Conservation (phyloP, 169 alveolate genomes). For the Eimeria nieschulzi region DNA sequence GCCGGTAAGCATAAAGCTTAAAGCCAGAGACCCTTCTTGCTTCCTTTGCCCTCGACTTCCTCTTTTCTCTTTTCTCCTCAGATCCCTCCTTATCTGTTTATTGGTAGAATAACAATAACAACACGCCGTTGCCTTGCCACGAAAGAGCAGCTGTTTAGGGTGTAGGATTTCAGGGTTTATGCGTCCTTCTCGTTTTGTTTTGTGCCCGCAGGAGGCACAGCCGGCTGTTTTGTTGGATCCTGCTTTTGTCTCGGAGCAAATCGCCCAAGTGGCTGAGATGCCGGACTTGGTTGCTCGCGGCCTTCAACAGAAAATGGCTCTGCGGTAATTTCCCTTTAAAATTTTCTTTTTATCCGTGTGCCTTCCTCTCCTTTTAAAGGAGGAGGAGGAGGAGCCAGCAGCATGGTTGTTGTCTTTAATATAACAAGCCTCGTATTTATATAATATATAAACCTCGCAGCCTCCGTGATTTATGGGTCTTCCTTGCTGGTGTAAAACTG, state of each 20-base stretch:
- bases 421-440: too few species aligned
- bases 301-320: slow-evolving; percentile 30
- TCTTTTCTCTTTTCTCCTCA: background rate
- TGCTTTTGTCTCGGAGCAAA: slow-evolving; percentile 32
- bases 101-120: too few species aligned
- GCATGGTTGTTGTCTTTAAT: background rate
- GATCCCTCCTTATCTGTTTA: too few species aligned
- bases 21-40: background rate
- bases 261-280: slow-evolving; percentile 49
- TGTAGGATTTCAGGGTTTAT: too few species aligned
- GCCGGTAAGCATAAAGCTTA: slow-evolving; percentile 7
- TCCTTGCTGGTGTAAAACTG: background rate
- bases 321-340: background rate
- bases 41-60: background rate
- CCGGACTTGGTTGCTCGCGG: slow-evolving; percentile 42
- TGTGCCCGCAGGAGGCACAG: slow-evolving; percentile 32
- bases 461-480: background rate
- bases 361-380: background rate
- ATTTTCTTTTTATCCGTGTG: background rate
- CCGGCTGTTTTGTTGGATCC: slow-evolving; percentile 39
- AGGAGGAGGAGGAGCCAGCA: background rate
- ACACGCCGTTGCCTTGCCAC: too few species aligned
- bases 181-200: background rate
- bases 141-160: too few species aligned
- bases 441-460: background rate